phyloP scores from a whole-genome alignment of 2,329 filamentous ascomycete species.

The Talaromyces atroroseus region DNA sequence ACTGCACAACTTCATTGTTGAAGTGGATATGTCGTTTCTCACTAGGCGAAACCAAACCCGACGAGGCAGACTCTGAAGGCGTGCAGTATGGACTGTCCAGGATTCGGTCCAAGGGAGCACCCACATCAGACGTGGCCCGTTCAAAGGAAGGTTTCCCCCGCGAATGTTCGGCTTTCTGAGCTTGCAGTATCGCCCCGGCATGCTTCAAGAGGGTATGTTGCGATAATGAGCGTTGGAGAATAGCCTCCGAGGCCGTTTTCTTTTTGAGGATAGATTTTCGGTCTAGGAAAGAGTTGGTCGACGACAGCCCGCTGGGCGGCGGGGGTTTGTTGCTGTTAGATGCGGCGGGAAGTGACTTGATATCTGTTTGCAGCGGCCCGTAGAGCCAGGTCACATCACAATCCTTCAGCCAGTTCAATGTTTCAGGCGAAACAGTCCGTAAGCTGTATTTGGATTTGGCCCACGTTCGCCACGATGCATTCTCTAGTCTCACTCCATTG shows the following conservation, averaged over 20 bases:
- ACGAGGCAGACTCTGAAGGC: constrained; percentile 63
- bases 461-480: constrained; percentile 97
- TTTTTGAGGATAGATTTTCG: constrained; percentile 95
- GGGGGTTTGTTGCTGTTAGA: constrained; percentile 40
- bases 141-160: constrained; percentile 53
- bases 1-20: constrained; percentile 91
- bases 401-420: constrained; percentile 94
- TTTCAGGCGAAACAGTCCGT: constrained; percentile 82
- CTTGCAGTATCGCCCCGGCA: constrained; percentile 77
- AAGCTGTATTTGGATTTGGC: constrained; percentile 85
- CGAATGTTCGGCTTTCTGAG: constrained; percentile 59
- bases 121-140: constrained; percentile 64
- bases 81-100: constrained; percentile 56
- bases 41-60: constrained; percentile 60
- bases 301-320: constrained; percentile 52
- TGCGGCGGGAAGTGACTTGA: constrained; percentile 50
- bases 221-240: constrained; percentile 83
- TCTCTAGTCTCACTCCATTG: constrained; percentile 79
- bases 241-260: constrained; percentile 90
- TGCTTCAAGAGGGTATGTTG: constrained; percentile 85
- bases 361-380: constrained; percentile 76
- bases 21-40: constrained; percentile 86
- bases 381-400: constrained; percentile 98
- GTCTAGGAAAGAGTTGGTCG: constrained; percentile 62
- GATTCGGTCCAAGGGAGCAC: constrained; percentile 54